These are phyloP conservation scores for Asterionellopsis glacialis DNA, from an alignment of 108 stramenopile genomes.

Conservation along the genomic window DNA sequence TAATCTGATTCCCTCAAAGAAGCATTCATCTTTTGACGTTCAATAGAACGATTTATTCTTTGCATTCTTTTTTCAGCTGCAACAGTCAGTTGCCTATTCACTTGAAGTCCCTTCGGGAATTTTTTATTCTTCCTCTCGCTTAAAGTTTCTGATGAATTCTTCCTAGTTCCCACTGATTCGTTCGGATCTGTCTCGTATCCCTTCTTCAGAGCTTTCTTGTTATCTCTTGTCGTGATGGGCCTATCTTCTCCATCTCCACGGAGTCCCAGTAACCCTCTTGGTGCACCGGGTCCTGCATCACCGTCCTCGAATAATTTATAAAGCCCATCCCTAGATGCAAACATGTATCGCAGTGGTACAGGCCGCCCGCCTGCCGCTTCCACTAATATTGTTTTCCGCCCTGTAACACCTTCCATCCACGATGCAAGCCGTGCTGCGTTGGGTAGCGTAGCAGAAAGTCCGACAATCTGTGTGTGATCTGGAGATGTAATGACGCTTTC, in stretches of 20 bases:
- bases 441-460: conserved; percentile 86
- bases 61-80: conserved; percentile 40
- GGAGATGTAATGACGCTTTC: conserved; percentile 89
- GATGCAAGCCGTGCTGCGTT: conserved; percentile 65
- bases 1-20: neutral
- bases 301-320: conserved; percentile 73
- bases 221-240: conserved; percentile 2
- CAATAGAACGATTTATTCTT: conserved; percentile 53
- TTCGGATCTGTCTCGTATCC: conserved; percentile 20
- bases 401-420: conserved; percentile 81
- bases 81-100: conserved; percentile 53
- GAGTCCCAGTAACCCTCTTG: conserved; percentile 63
- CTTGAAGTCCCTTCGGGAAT: conserved; percentile 59
- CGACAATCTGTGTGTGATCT: conserved; percentile 78
- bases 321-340: conserved; percentile 69
- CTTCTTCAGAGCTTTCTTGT: conserved; percentile 12
- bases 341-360: conserved; percentile 89
- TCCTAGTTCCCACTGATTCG: neutral
- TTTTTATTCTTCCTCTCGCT: neutral
- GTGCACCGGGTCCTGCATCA: conserved; percentile 75
- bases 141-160: neutral
- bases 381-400: conserved; percentile 69
- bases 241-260: conserved; percentile 51
- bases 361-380: conserved; percentile 79
- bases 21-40: conserved; percentile 27